Evolutionary conservation across 331 rosid species (phyloP), one percentile per base, ranked within the genome.

Genomic region (Quercus phellos): DNA sequence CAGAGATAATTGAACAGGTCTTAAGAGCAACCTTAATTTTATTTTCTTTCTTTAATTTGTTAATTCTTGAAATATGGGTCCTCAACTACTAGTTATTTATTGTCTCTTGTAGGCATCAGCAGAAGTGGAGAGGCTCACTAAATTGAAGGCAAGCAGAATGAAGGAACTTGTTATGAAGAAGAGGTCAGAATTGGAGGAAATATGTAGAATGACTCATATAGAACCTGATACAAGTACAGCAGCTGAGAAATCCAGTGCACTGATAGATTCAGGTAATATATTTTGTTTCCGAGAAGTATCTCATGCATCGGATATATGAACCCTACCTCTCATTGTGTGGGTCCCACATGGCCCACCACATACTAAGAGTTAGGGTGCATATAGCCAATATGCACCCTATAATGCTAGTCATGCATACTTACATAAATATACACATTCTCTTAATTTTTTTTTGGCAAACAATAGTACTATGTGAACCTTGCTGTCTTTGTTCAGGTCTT

Each of bases 91-190:
- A 19, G 13, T 78, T 30, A n/a, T 66, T 54, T 11, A 38, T 38
- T 38, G 11, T 38, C 56, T 76, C 73, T 79, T 77, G 66, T 84
- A 94, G 99, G 98, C 94, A 76, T 90, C 91, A 1, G 93, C 90
- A 11, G 99, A 94, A 87, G 97, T 92, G 75, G 96, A 86, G 86
- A 94, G 90, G 88, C 92, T 94, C 51, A 61, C 94, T 1, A 85
- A 91, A 69, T 84, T 94, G 68, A 94, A 94, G 85, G 96, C 99
- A 55, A 91, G 99, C 88, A 84, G 98, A 85, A 91, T 95, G 99
- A 95, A 91, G 77, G 98, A 95, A 78, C 98, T 95, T 50, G 98
- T 95, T 74, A 84, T 95, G 84, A 95, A 95, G 79, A 92, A 76
- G 89, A 89, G 98, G 81, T 83, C 84, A 34, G 98, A 91, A 79